Evolutionary conservation across 2,329 filamentous ascomycete species (phyloP), one percentile per base, ranked within the genome.

Genomic region (Claviceps citrina): DNA sequence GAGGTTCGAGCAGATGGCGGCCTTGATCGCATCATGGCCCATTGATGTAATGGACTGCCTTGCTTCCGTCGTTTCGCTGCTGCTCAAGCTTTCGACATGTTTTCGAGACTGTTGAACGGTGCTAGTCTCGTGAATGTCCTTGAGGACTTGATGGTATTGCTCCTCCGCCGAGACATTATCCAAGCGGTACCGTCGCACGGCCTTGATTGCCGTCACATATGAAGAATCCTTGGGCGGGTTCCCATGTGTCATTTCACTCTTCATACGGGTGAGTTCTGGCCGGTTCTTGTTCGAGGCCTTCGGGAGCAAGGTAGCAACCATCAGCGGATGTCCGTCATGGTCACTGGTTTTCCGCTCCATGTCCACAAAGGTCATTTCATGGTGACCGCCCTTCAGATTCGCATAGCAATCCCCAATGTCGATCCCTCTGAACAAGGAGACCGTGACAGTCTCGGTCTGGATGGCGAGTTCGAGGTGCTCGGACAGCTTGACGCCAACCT

Each of bases 401-500:
- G 26, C 41, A 20, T 39, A 43, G 27, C 41, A 43, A 24, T 43
- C 41, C 3, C 41, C 41, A 7, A 43, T 28, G 4, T 39, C 22
- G n/a, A 43, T 43, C 9, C 32, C 31, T 31, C 41, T 19, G 27
- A 43, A 43, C n/a, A 43, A 24, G 7, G 31, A 39, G 4, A 43
- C 41, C 19, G 15, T 31, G 9, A 39, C 41, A 13, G 13, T 27
- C 13, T 43, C 41, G 16, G 36, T 39, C 26, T 38, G 36, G 10
- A 43, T 39, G 22, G 41, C 41, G 4, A 43, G 32, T 27, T 43
- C 35, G 7, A 43, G 20, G 20, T 39, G 32, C 22, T 39, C 22
- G 26, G 41, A 39, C 9, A 43, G 30, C 12, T 39, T 43, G 26
- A 43, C 39, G 19, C 41, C 41, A 7, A 43, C 41, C n/a, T 43